phyloP scores from a whole-genome alignment of 2,329 filamentous ascomycete species.

The Juglanconis juglandina region DNA sequence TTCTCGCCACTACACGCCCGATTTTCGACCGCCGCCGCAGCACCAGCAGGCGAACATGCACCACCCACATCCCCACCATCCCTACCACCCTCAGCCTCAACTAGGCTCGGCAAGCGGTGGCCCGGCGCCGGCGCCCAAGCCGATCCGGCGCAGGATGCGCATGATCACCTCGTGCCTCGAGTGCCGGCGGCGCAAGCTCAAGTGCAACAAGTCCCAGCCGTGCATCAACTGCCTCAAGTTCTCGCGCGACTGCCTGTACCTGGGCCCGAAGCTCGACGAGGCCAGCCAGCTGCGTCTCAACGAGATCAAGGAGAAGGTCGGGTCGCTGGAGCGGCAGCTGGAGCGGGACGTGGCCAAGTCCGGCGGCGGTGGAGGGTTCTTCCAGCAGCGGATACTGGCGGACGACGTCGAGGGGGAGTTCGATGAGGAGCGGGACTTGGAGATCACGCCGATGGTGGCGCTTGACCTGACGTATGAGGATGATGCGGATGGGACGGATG shows the following conservation, averaged over 20 bases:
- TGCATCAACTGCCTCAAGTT: constrained; percentile 64
- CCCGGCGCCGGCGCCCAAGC: constrained; percentile 28
- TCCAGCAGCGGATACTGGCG: constrained; percentile 39
- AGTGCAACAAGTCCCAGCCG: constrained; percentile 71
- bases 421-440: constrained; percentile 57
- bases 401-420: constrained; percentile 55
- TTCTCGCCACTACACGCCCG: neutral
- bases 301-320: constrained; percentile 77
- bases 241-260: constrained; percentile 56
- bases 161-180: constrained; percentile 68
- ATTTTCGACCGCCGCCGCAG: neutral
- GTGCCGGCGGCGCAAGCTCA: constrained; percentile 72
- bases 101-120: neutral
- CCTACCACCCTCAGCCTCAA: neutral
- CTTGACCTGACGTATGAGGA: constrained; percentile 68
- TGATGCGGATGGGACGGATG: constrained; percentile 52
- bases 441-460: constrained; percentile 59
- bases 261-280: constrained; percentile 65
- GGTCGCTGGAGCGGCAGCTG: constrained; percentile 64
- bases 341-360: constrained; percentile 63
- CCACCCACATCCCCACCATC: constrained; percentile 5
- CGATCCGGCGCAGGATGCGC: constrained; percentile 58
- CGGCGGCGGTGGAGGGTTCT: constrained; percentile 20
- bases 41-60: constrained; percentile 3
- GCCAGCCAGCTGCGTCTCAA: constrained; percentile 67